Base-by-base conservation (phyloP, 2,329 filamentous ascomycete genomes). In the Fusarium kyushuense region DNA sequence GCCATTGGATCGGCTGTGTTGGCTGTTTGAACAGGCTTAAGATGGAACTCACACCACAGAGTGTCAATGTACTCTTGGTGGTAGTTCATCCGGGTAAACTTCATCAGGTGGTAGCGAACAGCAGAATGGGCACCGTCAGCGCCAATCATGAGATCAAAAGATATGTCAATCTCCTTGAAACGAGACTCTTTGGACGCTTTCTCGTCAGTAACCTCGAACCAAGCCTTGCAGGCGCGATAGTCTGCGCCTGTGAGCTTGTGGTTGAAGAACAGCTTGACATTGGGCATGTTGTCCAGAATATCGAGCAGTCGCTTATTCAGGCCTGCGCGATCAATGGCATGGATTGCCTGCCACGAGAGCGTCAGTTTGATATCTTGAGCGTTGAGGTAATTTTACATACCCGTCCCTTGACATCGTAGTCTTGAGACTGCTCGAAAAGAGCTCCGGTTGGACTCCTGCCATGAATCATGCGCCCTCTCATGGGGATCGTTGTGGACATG, bases 391-490 rank as follows among this genome's bases (percentile, higher is more conserved):
- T 59, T 64, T 45, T 54, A 30, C 86, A 76, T 84, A 96, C 93
- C 77, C 93, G 87, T 63, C 94, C 94, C 72, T 96, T 91, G 12
- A 92, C 86, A 79, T 99, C 96, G 77, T 99, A 99, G 65, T 90
- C 87, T 79, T 99, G 96, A n/a, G 92, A 82, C 74, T 95, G 90
- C 75, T 95, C 90, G 73, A 89, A 92, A 46, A 96, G 80, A 25
- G 87, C 80, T 6, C 93, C 92, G 19, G 85, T 81, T 11, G 86
- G 83, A 21, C 84, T 83, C 72, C 83, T 84, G 33, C 93, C 89
- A 76, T 99, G 96, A 67, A 99, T 96, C 96, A 99, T 99, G 27
- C 96, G 92, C 14, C 94, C 96, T 77, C 91, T 85, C 94, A 99
- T 97, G 13, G 95, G 94, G 62, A 98, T 93, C 0, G 94, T 95